Evolutionary conservation across 176 grass and related monocot genomes (phyloP).

Genomic region (Puya raimondii): DNA sequence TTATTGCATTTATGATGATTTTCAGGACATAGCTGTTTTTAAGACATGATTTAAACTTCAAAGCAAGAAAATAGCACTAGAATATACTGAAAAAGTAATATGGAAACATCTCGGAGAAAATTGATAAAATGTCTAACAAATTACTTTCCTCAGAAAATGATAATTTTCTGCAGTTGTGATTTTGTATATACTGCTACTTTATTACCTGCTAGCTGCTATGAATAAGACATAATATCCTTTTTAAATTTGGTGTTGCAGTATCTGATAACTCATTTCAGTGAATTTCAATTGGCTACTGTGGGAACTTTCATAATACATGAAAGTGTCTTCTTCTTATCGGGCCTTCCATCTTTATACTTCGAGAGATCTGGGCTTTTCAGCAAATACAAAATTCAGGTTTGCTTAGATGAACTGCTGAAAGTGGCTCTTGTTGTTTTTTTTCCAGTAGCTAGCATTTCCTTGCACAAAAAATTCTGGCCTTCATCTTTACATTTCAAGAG

Average conservation of each 20-base stretch:
- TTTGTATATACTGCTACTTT: no score
- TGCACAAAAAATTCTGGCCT: background rate
- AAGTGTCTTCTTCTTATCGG: conserved; percentile 11
- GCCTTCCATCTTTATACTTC: conserved; percentile 2
- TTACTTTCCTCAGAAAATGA: no score
- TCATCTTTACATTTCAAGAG: background rate
- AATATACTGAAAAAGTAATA: no score
- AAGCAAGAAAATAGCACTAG: no score
- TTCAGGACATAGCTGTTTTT: no score
- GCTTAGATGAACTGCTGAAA: background rate
- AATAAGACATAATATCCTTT: background rate
- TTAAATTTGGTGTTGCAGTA: background rate
- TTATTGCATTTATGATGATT: no score
- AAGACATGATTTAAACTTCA: no score
- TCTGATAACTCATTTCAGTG: conserved; percentile 8
- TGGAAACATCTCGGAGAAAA: no score
- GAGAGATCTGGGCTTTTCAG: conserved; percentile 9
- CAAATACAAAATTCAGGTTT: conserved; percentile 14
- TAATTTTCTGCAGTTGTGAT: no score
- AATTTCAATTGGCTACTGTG: conserved; percentile 10
- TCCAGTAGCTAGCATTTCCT: no score
- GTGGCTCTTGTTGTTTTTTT: no score
- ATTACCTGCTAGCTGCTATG: no score
- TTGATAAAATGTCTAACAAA: background rate
- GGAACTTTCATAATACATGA: conserved; percentile 5